Percentiles rank a stretch among this genome's conserved stretches.
These are phyloP conservation scores for Erysiphe neolycopersici DNA, from an alignment of 2,329 filamentous ascomycete species.

Conservation along the genomic window DNA sequence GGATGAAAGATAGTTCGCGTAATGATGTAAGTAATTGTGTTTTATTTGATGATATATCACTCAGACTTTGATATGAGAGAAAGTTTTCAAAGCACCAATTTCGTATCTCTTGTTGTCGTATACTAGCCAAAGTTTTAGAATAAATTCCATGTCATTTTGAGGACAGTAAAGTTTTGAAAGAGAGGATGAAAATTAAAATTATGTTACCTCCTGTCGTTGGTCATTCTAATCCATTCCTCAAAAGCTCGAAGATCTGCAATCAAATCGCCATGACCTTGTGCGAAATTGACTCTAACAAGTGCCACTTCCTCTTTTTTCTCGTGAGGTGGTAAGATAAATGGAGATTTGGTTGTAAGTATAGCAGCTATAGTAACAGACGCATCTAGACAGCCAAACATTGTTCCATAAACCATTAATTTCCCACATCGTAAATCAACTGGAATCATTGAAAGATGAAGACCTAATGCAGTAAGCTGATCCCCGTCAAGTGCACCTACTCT, in stretches of 20 bases:
- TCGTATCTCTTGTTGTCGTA: conserved; percentile 35
- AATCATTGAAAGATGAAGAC: conserved; percentile 80
- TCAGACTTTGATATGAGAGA: conserved; percentile 56
- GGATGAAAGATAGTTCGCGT: conserved; percentile 60
- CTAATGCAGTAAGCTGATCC: conserved; percentile 67
- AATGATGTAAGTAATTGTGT: conserved; percentile 68
- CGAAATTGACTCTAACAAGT: conserved; percentile 48
- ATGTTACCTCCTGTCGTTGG: conserved; percentile 22
- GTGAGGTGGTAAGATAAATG: conserved; percentile 63
- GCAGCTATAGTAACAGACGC: conserved; percentile 71
- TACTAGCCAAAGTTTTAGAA: conserved; percentile 6
- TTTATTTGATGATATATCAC: conserved; percentile 68
- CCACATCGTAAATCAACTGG: conserved; percentile 79
- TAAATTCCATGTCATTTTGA: background rate
- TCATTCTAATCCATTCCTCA: conserved; percentile 51
- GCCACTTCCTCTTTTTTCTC: conserved; percentile 53
- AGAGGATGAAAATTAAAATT: background rate
- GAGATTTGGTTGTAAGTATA: conserved; percentile 69
- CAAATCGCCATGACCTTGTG: conserved; percentile 56
- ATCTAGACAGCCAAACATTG: conserved; percentile 78
- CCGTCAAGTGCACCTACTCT: conserved; percentile 78
- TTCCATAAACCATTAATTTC: conserved; percentile 86
- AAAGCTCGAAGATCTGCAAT: conserved; percentile 69
- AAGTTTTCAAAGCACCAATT: conserved; percentile 69
- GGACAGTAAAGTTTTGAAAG: too few species aligned